A percentile compares a stretch with the other conserved stretches of the same genome.
Evolutionary conservation across 23 red algal species (phyloP).

Genomic region (Pyropia yezoensis): DNA sequence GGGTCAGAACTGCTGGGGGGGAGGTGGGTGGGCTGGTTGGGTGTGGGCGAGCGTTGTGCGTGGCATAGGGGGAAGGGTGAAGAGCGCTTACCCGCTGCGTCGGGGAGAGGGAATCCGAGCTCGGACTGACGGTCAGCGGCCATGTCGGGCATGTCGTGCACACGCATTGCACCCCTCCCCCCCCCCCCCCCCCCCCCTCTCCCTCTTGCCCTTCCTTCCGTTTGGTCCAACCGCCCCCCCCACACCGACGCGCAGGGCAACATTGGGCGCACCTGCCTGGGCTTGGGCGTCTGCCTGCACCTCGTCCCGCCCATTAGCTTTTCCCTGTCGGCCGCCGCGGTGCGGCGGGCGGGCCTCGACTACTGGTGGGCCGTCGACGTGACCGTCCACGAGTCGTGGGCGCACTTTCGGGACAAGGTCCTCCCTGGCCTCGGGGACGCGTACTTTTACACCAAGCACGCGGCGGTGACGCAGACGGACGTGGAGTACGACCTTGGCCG

Average conservation of each 20-base stretch:
- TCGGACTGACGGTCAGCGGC: too few relatives aligned
- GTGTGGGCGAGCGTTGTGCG: too few relatives aligned
- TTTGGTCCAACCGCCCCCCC: too few relatives aligned
- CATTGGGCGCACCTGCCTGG: constrained; percentile 85
- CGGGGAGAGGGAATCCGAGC: too few relatives aligned
- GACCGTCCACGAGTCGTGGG: constrained; percentile 56
- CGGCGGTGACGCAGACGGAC: constrained; percentile 12
- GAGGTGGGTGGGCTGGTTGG: too few relatives aligned
- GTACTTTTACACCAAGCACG: constrained; percentile 88
- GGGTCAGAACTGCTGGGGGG: too few relatives aligned
- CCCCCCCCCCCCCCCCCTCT: too few relatives aligned
- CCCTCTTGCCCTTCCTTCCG: too few relatives aligned
- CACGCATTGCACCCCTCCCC: too few relatives aligned
- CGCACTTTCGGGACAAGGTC: constrained; percentile 31
- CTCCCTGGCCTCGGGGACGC: not conserved
- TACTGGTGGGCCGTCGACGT: constrained; percentile 88
- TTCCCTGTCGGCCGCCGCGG: constrained; percentile 55
- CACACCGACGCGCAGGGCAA: constrained; percentile 17
- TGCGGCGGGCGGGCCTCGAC: constrained; percentile 85
- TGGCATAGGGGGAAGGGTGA: too few relatives aligned
- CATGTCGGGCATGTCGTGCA: too few relatives aligned
- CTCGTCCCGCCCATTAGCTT: constrained; percentile 81
- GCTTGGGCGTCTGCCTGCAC: constrained; percentile 70
- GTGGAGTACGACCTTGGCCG: not conserved
- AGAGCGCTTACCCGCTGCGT: too few relatives aligned